phyloP scores from a whole-genome alignment of 176 grass and related monocot species.

The Carex kokanica region DNA sequence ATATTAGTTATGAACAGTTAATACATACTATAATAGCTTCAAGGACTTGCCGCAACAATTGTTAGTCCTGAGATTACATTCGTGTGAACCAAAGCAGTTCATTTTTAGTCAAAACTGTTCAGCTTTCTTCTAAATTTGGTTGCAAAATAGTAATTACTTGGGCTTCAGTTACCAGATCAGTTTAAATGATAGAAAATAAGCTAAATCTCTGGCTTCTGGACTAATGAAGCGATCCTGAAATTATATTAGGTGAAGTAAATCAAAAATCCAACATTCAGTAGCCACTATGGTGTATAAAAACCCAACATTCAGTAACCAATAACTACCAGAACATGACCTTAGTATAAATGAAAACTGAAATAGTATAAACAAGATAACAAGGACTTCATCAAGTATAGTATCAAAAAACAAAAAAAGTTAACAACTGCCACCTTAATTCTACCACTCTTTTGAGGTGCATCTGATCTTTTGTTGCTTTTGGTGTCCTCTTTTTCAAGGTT shows the following conservation, averaged over 20 bases:
- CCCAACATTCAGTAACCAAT: not conserved
- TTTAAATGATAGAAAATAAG: not conserved
- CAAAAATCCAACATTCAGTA: not conserved
- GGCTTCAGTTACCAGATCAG: not conserved
- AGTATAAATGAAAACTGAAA: not conserved
- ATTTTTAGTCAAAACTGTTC: not conserved
- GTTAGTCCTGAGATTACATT: not conserved
- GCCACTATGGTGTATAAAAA: not conserved
- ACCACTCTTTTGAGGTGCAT: not conserved
- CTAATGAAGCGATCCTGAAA: not conserved
- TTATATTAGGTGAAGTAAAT: not conserved
- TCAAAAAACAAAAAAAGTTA: not conserved
- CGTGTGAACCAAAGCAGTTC: not conserved
- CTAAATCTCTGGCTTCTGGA: not conserved
- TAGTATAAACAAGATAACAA: not conserved
- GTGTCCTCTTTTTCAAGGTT: constrained; percentile 6
- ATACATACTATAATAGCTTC: not conserved
- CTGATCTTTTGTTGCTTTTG: not conserved
- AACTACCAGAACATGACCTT: not conserved
- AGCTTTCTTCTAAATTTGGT: not conserved
- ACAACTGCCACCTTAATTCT: not conserved
- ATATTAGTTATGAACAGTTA: not conserved
- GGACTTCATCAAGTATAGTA: not conserved
- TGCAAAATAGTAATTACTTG: not conserved
- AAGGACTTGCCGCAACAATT: not conserved